Conservation (phyloP, 495 filamentous ascomycete species). For the Hamigera avellanea region DNA sequence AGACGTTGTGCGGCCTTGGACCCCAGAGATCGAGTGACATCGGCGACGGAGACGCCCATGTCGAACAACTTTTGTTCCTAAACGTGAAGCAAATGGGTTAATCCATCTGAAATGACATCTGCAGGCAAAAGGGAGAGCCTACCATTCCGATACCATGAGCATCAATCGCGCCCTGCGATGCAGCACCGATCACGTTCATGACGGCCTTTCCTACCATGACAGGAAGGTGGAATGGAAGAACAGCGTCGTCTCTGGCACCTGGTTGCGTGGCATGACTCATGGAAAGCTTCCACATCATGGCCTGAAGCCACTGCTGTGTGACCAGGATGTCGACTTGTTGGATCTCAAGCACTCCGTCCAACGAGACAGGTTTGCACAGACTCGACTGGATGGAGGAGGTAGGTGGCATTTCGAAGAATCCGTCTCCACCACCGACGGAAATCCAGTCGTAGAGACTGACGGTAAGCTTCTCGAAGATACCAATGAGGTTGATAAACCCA, state of each 20-base stretch:
- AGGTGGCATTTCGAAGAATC: constrained; percentile 22
- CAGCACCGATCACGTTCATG: constrained; percentile 37
- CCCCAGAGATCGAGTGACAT: constrained; percentile 24
- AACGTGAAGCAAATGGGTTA: too few relatives aligned
- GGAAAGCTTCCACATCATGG: constrained; percentile 50
- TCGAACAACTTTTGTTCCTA: constrained; percentile 35
- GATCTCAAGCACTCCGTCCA: constrained; percentile 38
- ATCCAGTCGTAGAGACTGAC: constrained; percentile 32
- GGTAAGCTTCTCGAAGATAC: constrained; percentile 38
- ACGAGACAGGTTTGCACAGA: constrained; percentile 24
- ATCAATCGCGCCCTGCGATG: constrained; percentile 41
- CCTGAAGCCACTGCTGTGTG: constrained; percentile 51
- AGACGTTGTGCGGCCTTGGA: constrained; percentile 19
- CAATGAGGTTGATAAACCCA: constrained; percentile 43
- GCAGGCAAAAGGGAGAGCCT: constrained; percentile 9
- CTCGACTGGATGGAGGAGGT: constrained; percentile 28
- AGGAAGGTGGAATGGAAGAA: constrained; percentile 46
- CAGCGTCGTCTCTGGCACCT: constrained; percentile 28
- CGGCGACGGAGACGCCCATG: constrained; percentile 25
- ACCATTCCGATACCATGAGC: constrained; percentile 56
- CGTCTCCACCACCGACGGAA: constrained; percentile 27
- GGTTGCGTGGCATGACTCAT: constrained; percentile 42
- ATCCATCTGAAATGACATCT: constrained; percentile 6
- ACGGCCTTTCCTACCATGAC: constrained; percentile 44
- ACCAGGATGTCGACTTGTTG: constrained; percentile 52